A percentile compares a stretch with the other conserved stretches of the same genome.
Evolutionary conservation across 805 yeast species (phyloP).

Genomic region (Yarrowia sp.): DNA sequence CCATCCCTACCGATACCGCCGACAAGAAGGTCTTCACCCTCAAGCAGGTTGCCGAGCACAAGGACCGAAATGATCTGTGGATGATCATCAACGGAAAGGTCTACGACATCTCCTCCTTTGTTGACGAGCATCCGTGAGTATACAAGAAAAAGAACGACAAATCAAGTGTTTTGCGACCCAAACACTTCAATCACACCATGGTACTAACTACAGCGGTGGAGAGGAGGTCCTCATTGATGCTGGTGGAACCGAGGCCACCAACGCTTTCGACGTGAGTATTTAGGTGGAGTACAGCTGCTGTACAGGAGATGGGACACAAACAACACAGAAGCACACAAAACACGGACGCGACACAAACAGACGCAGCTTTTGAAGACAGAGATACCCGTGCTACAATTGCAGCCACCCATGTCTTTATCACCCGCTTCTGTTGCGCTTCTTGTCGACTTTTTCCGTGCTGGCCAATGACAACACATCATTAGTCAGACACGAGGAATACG

Average conservation of each 20-base stretch:
- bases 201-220: slow-evolving; percentile 61
- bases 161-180: too few species aligned
- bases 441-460: slow-evolving; percentile 46
- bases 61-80: slow-evolving; percentile 68
- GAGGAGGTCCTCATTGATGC: slow-evolving; percentile 78
- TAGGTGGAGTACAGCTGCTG: too few species aligned
- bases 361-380: not conserved
- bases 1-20: slow-evolving; percentile 25
- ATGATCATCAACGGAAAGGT: slow-evolving; percentile 74
- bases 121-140: slow-evolving; percentile 64
- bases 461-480: slow-evolving; percentile 56
- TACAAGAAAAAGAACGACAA: not conserved
- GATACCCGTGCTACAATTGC: not conserved
- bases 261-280: slow-evolving; percentile 57
- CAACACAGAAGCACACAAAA: not conserved
- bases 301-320: slow-evolving; percentile 1
- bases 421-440: not conserved
- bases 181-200: not conserved
- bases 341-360: not conserved
- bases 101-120: slow-evolving; percentile 64
- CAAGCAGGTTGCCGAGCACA: slow-evolving; percentile 55
- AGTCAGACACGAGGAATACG: slow-evolving; percentile 38
- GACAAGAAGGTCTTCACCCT: slow-evolving; percentile 47
- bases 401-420: too few species aligned
- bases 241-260: slow-evolving; percentile 82